Evolutionary conservation across 768 basidiomycete species (phyloP).

Genomic region (Postia placenta): DNA sequence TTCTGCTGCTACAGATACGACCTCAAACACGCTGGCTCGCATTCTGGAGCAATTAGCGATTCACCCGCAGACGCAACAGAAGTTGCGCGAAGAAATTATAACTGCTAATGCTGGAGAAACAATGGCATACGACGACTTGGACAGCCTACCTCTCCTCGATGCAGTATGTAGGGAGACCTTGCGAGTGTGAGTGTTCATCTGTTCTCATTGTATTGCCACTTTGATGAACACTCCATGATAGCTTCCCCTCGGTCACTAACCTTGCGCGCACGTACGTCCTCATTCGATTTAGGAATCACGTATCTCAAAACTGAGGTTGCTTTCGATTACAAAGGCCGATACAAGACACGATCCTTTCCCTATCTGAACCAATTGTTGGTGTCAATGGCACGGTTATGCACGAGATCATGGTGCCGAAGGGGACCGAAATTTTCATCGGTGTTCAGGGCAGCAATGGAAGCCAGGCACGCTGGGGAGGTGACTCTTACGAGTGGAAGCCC

Average conservation of each 20-base stretch:
- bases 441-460: constrained; percentile 44
- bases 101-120: constrained; percentile 23
- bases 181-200: constrained; percentile 28
- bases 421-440: constrained; percentile 37
- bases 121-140: constrained; percentile 14
- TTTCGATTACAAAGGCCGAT: constrained; percentile 24
- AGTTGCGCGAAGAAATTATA: constrained; percentile 18
- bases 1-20: constrained; percentile 22
- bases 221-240: neutral
- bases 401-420: constrained; percentile 41
- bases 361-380: constrained; percentile 43
- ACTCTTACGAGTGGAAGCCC: constrained; percentile 53
- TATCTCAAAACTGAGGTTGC: neutral
- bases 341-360: constrained; percentile 53
- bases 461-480: constrained; percentile 53
- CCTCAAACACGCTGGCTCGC: constrained; percentile 15
- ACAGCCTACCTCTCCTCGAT: constrained; percentile 53
- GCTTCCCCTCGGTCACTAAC: constrained; percentile 41
- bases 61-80: constrained; percentile 28
- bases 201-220: neutral
- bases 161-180: constrained; percentile 54
- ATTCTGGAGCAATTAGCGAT: constrained; percentile 18
- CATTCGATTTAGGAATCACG: neutral
- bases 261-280: constrained; percentile 8
- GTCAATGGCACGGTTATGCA: constrained; percentile 32